Conservation (phyloP, 148 eudicot genomes). For the Rhododendron simsii region DNA sequence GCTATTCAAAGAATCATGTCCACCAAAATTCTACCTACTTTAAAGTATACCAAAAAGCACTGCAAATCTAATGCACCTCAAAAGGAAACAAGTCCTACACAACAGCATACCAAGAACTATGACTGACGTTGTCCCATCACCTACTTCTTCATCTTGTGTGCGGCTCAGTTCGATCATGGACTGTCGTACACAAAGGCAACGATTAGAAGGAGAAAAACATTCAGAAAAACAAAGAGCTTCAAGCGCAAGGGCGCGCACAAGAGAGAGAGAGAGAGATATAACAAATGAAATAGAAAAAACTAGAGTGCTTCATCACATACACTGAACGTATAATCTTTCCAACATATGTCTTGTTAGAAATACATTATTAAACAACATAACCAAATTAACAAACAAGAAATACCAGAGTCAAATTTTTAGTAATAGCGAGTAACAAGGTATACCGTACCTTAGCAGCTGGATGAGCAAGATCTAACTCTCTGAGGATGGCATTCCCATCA, state of each 20-base stretch:
- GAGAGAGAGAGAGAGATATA: neutral
- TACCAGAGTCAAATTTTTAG: slow-evolving; percentile 1
- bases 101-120: slow-evolving; percentile 76
- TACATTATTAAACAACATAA: neutral
- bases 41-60: neutral
- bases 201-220: slow-evolving; percentile 14
- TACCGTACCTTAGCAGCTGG: slow-evolving; percentile 88
- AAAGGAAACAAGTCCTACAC: neutral
- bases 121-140: slow-evolving; percentile 97
- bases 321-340: neutral
- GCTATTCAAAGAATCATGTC: neutral
- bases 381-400: neutral
- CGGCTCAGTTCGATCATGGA: slow-evolving; percentile 92
- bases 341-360: neutral
- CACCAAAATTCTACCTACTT: neutral
- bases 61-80: neutral
- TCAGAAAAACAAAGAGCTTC: slow-evolving; percentile 14
- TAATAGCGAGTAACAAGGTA: neutral
- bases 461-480: slow-evolving; percentile 95
- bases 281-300: neutral
- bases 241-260: too few species aligned
- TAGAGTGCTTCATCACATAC: neutral
- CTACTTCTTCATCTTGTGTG: slow-evolving; percentile 97
- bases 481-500: slow-evolving; percentile 94
- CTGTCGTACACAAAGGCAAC: slow-evolving; percentile 26